Conservation (phyloP, 2,329 filamentous ascomycete species). For the Xylariales sp. region DNA sequence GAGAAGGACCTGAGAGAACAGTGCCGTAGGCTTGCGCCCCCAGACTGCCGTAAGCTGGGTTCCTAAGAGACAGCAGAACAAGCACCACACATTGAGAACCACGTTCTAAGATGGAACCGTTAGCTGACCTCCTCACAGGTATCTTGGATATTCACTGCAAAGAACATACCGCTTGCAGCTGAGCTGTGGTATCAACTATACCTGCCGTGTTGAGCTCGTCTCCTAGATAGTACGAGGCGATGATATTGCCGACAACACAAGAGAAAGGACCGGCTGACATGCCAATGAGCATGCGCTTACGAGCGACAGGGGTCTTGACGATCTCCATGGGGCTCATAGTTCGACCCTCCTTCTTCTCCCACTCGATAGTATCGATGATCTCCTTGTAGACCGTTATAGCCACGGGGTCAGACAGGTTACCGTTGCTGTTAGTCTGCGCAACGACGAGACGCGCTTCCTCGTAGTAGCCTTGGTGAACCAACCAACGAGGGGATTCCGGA, state of each 20-base stretch:
- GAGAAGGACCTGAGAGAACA: conserved; percentile 31
- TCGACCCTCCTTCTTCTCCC: conserved; percentile 35
- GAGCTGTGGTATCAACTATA: conserved; percentile 29
- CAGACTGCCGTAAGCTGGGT: conserved; percentile 35
- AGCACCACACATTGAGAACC: conserved; percentile 46
- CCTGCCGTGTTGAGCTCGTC: conserved; percentile 34
- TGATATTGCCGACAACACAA: conserved; percentile 33
- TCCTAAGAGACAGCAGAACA: conserved; percentile 34
- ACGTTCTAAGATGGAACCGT: no score
- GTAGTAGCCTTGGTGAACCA: conserved; percentile 31
- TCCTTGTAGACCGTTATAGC: conserved; percentile 34
- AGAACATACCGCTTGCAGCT: conserved; percentile 28
- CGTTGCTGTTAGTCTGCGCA: conserved; percentile 35
- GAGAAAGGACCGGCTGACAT: conserved; percentile 28
- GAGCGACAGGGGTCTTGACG: conserved; percentile 27
- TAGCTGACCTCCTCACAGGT: no score
- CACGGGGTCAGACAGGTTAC: conserved; percentile 30
- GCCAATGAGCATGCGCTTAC: conserved; percentile 35
- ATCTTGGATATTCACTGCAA: no score
- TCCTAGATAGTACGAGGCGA: conserved; percentile 34
- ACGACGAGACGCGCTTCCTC: conserved; percentile 34
- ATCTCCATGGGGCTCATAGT: conserved; percentile 33
- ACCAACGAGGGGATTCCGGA: conserved; percentile 40
- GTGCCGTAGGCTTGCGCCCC: conserved; percentile 39
- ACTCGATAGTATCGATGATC: conserved; percentile 38